These are phyloP conservation scores for Rhodamnia rubescens DNA, from an alignment of 345 rosid genomes.

Conservation along the genomic window DNA sequence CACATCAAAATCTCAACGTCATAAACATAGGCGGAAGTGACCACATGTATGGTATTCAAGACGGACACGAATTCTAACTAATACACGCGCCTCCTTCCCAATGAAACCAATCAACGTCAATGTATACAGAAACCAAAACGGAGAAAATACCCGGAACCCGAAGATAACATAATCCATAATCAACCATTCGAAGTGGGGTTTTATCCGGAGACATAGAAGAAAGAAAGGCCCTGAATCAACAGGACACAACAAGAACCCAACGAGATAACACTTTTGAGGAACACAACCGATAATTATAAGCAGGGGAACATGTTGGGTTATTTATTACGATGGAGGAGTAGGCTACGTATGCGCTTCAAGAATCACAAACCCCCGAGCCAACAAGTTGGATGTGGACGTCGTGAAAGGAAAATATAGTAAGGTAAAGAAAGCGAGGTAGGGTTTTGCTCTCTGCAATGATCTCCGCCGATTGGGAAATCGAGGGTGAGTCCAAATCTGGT, in stretches of 20 bases:
- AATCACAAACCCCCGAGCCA: slow-evolving; percentile 10
- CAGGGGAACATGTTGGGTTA: neutral
- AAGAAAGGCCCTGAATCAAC: neutral
- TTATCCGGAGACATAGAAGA: neutral
- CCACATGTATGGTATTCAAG: neutral
- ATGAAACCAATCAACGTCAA: neutral
- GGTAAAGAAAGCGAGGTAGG: neutral
- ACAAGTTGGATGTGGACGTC: neutral
- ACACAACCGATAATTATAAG: neutral
- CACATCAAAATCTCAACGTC: neutral
- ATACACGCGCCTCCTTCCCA: neutral
- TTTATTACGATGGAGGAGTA: slow-evolving; percentile 15
- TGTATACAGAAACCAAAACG: neutral
- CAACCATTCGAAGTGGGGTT: neutral
- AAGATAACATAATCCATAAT: neutral
- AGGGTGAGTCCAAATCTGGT: neutral
- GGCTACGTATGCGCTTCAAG: slow-evolving; percentile 29
- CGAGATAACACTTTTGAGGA: neutral
- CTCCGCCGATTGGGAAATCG: neutral
- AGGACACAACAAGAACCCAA: neutral
- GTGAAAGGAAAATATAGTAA: neutral
- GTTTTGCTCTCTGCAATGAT: neutral
- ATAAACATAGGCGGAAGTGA: neutral
- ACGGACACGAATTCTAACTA: neutral
- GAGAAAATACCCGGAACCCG: neutral